These are phyloP conservation scores for Boletus coccyginus DNA, from an alignment of 768 basidiomycete genomes.

Conservation along the genomic window DNA sequence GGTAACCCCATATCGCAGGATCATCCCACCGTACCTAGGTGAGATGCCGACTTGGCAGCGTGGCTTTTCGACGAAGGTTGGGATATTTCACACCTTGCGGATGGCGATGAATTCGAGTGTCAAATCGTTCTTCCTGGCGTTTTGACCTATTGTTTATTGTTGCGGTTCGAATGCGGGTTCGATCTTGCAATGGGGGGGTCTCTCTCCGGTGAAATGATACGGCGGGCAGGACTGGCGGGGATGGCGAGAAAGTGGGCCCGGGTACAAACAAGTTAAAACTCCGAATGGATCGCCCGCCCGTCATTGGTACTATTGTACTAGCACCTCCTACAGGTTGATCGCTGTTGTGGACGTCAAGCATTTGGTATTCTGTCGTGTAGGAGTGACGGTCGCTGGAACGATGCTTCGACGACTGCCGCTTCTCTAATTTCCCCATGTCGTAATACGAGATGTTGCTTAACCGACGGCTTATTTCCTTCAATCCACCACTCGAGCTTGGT, in stretches of 20 bases:
- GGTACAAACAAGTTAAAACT: too few species aligned
- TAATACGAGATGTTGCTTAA: not conserved
- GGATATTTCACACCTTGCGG: not conserved
- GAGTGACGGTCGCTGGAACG: too few species aligned
- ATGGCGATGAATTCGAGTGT: not conserved
- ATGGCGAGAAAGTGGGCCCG: not conserved
- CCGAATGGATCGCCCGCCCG: too few species aligned
- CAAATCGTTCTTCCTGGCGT: not conserved
- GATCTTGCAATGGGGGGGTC: not conserved
- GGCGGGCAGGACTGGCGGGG: not conserved
- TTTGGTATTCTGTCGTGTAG: not conserved
- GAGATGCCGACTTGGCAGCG: not conserved
- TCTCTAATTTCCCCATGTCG: not conserved
- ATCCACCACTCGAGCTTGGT: not conserved
- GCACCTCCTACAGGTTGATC: not conserved
- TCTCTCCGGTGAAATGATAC: not conserved
- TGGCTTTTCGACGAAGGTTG: not conserved
- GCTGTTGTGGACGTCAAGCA: too few species aligned
- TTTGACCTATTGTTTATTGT: not conserved
- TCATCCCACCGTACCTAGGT: not conserved
- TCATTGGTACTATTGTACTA: too few species aligned
- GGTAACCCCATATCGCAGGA: slow-evolving; percentile 3
- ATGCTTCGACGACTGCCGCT: too few species aligned
- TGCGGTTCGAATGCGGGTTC: not conserved
- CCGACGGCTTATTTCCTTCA: not conserved